A percentile compares a stretch with the other conserved stretches of the same genome.
These are phyloP conservation scores for Taphrina communis DNA, from an alignment of 1,139 yeast species.

Conservation along the genomic window DNA sequence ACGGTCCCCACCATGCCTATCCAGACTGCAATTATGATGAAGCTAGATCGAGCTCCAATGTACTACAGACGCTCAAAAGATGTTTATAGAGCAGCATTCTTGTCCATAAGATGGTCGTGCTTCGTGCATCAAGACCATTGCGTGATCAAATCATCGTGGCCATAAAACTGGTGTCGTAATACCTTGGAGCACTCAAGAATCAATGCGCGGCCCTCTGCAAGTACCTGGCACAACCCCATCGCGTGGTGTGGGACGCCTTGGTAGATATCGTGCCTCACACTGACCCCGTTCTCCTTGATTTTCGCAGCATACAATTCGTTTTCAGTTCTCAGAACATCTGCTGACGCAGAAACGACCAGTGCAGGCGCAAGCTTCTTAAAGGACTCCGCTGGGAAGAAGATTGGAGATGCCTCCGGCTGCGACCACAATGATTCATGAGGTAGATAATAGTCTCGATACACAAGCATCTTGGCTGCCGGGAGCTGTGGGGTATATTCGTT, in stretches of 20 bases:
- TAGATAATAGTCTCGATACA: constrained; percentile 58
- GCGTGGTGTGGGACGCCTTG: constrained; percentile 60
- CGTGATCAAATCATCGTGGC: constrained; percentile 15
- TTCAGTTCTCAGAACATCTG: constrained; percentile 59
- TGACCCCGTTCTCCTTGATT: constrained; percentile 55
- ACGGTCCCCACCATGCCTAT: background rate
- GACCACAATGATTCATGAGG: constrained; percentile 53
- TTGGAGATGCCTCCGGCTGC: constrained; percentile 58
- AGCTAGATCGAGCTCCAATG: background rate
- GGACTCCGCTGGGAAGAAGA: constrained; percentile 56
- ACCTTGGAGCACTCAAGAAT: constrained; percentile 46
- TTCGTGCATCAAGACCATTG: background rate
- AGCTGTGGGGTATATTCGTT: constrained; percentile 57
- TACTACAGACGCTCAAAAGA: too few species aligned
- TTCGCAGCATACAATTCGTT: constrained; percentile 57
- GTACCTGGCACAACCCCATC: constrained; percentile 58
- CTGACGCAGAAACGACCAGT: constrained; percentile 56
- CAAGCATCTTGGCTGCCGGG: constrained; percentile 59
- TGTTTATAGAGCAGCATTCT: too few species aligned
- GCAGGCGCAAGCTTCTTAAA: constrained; percentile 57
- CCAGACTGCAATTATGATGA: background rate
- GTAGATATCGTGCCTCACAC: constrained; percentile 53
- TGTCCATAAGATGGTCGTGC: background rate
- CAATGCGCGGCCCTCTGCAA: constrained; percentile 55
- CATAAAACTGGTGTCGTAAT: constrained; percentile 26